These are phyloP conservation scores for Fusarium sp. DNA, from an alignment of 2,329 filamentous ascomycete species.

Conservation along the genomic window DNA sequence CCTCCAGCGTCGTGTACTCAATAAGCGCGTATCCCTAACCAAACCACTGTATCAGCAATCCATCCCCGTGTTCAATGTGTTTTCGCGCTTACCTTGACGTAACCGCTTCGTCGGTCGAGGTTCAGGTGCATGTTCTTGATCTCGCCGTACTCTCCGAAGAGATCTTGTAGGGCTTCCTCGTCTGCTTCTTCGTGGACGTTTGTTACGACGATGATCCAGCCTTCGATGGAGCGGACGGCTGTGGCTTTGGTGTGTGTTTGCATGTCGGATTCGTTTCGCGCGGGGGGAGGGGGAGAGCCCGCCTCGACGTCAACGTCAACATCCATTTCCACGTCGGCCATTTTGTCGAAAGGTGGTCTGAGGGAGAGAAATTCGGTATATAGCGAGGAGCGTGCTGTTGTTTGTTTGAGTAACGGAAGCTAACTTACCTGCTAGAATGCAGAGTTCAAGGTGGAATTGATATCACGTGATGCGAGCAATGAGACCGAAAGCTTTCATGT, in stretches of 20 bases:
- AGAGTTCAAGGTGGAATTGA: conserved; percentile 9
- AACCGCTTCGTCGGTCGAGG: conserved; percentile 82
- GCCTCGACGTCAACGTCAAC: conserved; percentile 57
- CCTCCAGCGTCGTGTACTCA: conserved; percentile 81
- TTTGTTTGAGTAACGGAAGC: not conserved
- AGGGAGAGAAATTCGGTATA: not conserved
- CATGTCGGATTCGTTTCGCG: conserved; percentile 69
- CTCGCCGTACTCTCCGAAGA: conserved; percentile 85
- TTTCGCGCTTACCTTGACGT: conserved; percentile 74
- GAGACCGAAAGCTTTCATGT: not conserved
- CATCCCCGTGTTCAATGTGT: not conserved
- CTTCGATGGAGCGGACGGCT: conserved; percentile 86
- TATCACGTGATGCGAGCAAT: conserved; percentile 23
- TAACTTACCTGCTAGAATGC: not conserved
- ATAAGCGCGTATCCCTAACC: conserved; percentile 82
- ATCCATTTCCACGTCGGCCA: conserved; percentile 69
- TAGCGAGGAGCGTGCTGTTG: not conserved
- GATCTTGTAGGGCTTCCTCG: conserved; percentile 83
- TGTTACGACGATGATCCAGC: conserved; percentile 87
- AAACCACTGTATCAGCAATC: not conserved
- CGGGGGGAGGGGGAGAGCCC: conserved; percentile 49
- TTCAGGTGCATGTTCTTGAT: conserved; percentile 90
- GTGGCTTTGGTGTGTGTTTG: conserved; percentile 78
- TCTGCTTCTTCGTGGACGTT: conserved; percentile 90
- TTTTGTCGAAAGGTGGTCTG: conserved; percentile 38